These are phyloP conservation scores for Laguncularia racemosa DNA, from an alignment of 345 rosid genomes.

Conservation along the genomic window DNA sequence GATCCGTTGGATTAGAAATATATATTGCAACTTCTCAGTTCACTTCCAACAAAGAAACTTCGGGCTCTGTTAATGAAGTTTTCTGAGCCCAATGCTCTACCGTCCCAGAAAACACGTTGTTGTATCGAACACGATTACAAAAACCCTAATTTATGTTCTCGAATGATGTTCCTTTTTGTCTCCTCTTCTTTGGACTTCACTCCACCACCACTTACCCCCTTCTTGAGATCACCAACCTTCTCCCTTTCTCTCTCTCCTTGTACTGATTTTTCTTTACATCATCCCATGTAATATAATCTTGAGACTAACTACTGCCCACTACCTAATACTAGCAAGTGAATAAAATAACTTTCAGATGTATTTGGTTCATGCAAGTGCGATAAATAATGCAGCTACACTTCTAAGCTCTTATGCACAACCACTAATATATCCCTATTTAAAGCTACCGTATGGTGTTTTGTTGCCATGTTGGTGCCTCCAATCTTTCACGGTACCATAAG, in stretches of 20 bases:
- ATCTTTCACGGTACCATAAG: too few relatives aligned
- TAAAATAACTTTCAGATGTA: too few relatives aligned
- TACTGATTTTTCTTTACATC: background rate
- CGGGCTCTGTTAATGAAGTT: slow-evolving; percentile 9
- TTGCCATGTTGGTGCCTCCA: too few relatives aligned
- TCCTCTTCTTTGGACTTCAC: slow-evolving; percentile 14
- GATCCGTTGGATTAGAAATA: background rate
- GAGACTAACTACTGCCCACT: too few relatives aligned
- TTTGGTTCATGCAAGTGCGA: too few relatives aligned
- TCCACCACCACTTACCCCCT: background rate
- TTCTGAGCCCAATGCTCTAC: slow-evolving; percentile 26
- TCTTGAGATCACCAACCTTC: slow-evolving; percentile 4
- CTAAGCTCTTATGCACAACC: too few relatives aligned
- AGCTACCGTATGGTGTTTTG: too few relatives aligned
- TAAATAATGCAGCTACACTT: too few relatives aligned
- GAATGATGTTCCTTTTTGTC: slow-evolving; percentile 34
- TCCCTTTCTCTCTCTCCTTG: background rate
- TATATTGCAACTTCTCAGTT: background rate
- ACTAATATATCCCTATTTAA: too few relatives aligned
- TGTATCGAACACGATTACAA: slow-evolving; percentile 1
- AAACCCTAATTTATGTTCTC: slow-evolving; percentile 9
- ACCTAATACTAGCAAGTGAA: too few relatives aligned
- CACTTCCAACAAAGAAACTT: slow-evolving; percentile 25
- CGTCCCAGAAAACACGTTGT: slow-evolving; percentile 47
- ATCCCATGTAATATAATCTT: too few relatives aligned